Conservation (phyloP, 495 filamentous ascomycete species). For the Neurospora sp. region DNA sequence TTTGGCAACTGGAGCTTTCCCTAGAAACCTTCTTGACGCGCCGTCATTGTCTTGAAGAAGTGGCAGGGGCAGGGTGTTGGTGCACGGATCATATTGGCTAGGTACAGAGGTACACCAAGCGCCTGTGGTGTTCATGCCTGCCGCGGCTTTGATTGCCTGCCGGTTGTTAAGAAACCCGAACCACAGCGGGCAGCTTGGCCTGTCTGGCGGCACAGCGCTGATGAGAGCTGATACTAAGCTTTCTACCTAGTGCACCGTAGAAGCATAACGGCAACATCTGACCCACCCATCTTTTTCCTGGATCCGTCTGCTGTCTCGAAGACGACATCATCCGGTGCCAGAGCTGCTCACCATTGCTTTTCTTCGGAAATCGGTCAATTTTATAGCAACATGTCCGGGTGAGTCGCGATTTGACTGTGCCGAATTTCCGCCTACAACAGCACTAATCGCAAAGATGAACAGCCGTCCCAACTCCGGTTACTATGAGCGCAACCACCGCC, state of each 20-base stretch:
- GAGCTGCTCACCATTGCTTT: neutral
- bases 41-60: neutral
- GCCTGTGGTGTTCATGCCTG: neutral
- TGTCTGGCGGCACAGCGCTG: neutral
- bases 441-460: neutral
- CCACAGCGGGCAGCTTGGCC: neutral
- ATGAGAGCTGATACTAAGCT: neutral
- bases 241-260: neutral
- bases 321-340: neutral
- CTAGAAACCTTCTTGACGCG: neutral
- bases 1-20: neutral
- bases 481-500: conserved; percentile 76
- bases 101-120: neutral
- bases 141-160: neutral
- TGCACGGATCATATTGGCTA: neutral
- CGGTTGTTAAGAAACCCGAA: neutral
- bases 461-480: conserved; percentile 54
- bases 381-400: conserved; percentile 14
- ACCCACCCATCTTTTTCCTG: conserved; percentile 4
- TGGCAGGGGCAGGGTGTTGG: neutral
- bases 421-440: neutral
- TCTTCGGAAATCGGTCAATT: neutral
- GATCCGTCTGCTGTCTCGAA: neutral
- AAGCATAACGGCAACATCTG: conserved; percentile 3
- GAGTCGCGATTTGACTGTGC: neutral